Conservation (phyloP, 1,284 basidiomycete genomes). For the Ceratobasidium papillatum region DNA sequence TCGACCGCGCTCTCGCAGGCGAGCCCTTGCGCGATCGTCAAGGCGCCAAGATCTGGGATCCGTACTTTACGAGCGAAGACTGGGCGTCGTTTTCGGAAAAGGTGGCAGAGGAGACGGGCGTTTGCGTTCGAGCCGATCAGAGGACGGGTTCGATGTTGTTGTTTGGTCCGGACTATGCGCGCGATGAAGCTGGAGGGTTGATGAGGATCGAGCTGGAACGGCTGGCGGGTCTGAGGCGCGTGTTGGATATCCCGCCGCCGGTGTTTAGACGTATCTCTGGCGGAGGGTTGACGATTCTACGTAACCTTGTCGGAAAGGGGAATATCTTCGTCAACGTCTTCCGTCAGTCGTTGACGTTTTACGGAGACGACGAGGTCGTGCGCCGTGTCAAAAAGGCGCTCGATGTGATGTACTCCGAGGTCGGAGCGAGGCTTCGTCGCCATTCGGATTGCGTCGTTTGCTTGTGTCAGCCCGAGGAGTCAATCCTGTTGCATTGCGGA, state of each 20-base stretch:
- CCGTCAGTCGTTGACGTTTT: slow-evolving; percentile 24
- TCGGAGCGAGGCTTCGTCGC: neutral
- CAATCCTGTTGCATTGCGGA: slow-evolving; percentile 51
- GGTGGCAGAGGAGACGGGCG: neutral
- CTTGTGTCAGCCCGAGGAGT: slow-evolving; percentile 29
- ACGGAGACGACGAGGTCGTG: slow-evolving; percentile 23
- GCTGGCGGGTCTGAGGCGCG: neutral
- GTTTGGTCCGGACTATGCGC: slow-evolving; percentile 22
- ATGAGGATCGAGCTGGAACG: slow-evolving; percentile 11
- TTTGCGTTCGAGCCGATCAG: slow-evolving; percentile 21
- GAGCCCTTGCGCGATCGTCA: neutral
- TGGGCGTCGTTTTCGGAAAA: slow-evolving; percentile 4
- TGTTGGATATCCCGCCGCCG: slow-evolving; percentile 7
- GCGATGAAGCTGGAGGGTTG: slow-evolving; percentile 1
- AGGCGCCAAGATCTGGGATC: slow-evolving; percentile 15
- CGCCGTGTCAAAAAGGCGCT: slow-evolving; percentile 18
- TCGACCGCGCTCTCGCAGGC: slow-evolving; percentile 34
- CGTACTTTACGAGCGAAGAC: slow-evolving; percentile 6
- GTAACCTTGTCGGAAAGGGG: slow-evolving; percentile 32
- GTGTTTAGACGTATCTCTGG: slow-evolving; percentile 15
- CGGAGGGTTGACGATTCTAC: slow-evolving; percentile 27
- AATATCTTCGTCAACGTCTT: slow-evolving; percentile 23
- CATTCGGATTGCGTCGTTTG: slow-evolving; percentile 40
- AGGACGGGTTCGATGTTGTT: slow-evolving; percentile 14
- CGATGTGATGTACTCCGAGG: slow-evolving; percentile 27